Evolutionary conservation across 164 flowering plant species (phyloP), one percentile per base, ranked within the genome.

Genomic region (Vitis rupestris): DNA sequence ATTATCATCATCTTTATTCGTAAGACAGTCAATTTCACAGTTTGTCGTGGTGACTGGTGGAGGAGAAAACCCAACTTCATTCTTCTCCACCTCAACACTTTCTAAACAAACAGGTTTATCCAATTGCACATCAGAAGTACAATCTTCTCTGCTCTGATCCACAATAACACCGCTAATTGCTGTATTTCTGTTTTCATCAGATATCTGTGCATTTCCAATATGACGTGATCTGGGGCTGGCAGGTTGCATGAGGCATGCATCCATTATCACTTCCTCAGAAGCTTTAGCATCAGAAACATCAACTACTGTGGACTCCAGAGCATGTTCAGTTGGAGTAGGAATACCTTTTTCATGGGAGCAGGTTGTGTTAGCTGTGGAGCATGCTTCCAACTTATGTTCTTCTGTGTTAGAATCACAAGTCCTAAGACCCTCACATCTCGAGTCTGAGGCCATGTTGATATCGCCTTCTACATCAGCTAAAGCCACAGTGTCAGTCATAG

Each of bases 351-450:
- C 60, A 50, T 59, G 68, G 3, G 54, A 59, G 70, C 53, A 37
- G 61, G 66, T 29, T 5, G 8, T 19, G 14, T 68, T 65, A 13
- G 12, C 15, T 8, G 53, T 17, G 19, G 68, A 23, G 59, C 60
- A 53, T 16, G 60, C 61, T 66, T 61, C 79, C 29, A 53, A 14
- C 60, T 53, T 37, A 31, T 30, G 52, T 4, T 62, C 75, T 63
- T 62, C 70, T 52, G 1, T 48, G 50, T 16, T 30, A 23, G 67
- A 66, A 8, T 61, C 30, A 7, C 3, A 56, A 49, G 16, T 37
- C 47, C 10, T 67, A 55, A 29, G 29, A 70, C 27, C 57, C 37
- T 10, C 48, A n/a, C 9, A 48, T 67, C 50, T 55, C 9, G 65
- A 31, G 53, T 61, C 56, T 30, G 59, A 27, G 15, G 11, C 3